Conservation (phyloP, 345 rosid species). For the Lepidium didymum region DNA sequence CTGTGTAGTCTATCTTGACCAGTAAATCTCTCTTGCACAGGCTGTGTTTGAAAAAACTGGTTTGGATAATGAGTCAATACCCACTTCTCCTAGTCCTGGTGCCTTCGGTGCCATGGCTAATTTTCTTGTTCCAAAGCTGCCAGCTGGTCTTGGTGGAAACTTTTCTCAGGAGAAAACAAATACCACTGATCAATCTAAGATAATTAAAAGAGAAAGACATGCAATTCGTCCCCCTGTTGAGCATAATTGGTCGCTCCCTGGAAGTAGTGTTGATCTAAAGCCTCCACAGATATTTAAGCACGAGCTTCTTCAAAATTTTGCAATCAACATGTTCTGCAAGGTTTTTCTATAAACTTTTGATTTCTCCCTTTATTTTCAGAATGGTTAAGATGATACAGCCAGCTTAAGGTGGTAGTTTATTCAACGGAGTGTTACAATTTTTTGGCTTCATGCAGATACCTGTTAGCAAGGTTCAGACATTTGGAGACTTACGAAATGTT, state of each 20-base stretch:
- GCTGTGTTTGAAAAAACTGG: slow-evolving; percentile 69
- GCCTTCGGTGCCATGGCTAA: slow-evolving; percentile 99
- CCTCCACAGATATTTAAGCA: slow-evolving; percentile 97
- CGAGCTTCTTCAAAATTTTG: slow-evolving; percentile 93
- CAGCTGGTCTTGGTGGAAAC: slow-evolving; percentile 78
- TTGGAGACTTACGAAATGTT: slow-evolving; percentile 87
- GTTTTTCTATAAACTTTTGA: slow-evolving; percentile 30
- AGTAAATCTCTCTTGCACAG: slow-evolving; percentile 38
- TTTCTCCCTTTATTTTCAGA: not conserved
- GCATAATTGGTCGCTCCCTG: slow-evolving; percentile 96
- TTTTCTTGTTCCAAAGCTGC: slow-evolving; percentile 94
- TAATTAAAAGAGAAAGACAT: slow-evolving; percentile 70
- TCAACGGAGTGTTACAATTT: not conserved
- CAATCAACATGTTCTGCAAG: slow-evolving; percentile 98
- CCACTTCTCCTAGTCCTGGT: slow-evolving; percentile 54
- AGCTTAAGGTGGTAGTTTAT: slow-evolving; percentile 1
- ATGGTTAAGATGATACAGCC: not conserved
- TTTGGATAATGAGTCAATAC: slow-evolving; percentile 48
- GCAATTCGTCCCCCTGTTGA: slow-evolving; percentile 88
- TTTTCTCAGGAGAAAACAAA: slow-evolving; percentile 56
- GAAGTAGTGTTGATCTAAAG: slow-evolving; percentile 46
- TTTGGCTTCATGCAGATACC: slow-evolving; percentile 66
- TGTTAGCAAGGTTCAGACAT: slow-evolving; percentile 77
- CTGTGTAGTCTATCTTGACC: slow-evolving; percentile 13
- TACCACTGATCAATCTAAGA: slow-evolving; percentile 57